Percentiles rank a stretch among this genome's conserved stretches.
phyloP scores from a whole-genome alignment of 495 filamentous ascomycete genomes.

The Podospora appendiculata region DNA sequence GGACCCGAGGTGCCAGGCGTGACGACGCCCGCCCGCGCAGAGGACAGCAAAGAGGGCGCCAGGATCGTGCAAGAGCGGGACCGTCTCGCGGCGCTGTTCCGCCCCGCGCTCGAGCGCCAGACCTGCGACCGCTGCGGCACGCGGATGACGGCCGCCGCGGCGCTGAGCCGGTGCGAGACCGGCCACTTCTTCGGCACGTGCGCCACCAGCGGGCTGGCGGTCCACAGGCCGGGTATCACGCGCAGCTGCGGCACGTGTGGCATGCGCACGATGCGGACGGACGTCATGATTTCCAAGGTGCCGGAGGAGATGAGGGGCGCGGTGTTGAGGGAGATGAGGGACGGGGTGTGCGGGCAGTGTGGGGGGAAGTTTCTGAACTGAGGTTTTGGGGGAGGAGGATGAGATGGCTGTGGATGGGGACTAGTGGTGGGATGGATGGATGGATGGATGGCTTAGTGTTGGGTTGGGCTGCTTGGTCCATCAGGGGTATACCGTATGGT shows the following conservation, averaged over 20 bases:
- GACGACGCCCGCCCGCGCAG: slow-evolving; percentile 2
- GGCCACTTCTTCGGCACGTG: slow-evolving; percentile 30
- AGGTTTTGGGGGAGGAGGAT: background rate
- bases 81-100: slow-evolving; percentile 23
- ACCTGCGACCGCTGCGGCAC: slow-evolving; percentile 30
- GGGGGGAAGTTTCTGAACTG: slow-evolving; percentile 39
- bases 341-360: slow-evolving; percentile 33
- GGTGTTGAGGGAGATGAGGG: slow-evolving; percentile 21
- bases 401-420: too few species aligned
- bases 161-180: slow-evolving; percentile 19
- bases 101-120: slow-evolving; percentile 15
- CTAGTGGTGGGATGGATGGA: too few species aligned
- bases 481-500: too few species aligned
- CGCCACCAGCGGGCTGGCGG: slow-evolving; percentile 33
- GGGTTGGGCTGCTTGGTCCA: too few species aligned
- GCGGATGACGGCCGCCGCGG: slow-evolving; percentile 7
- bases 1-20: slow-evolving; percentile 33
- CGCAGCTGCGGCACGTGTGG: slow-evolving; percentile 36
- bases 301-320: slow-evolving; percentile 6
- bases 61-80: background rate
- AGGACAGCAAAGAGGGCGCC: background rate
- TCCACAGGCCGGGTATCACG: slow-evolving; percentile 35
- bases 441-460: background rate
- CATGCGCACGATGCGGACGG: slow-evolving; percentile 28
- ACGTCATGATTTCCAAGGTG: slow-evolving; percentile 20